phyloP scores from a whole-genome alignment of 352 stramenopile genomes.

The Peronospora destructor region DNA sequence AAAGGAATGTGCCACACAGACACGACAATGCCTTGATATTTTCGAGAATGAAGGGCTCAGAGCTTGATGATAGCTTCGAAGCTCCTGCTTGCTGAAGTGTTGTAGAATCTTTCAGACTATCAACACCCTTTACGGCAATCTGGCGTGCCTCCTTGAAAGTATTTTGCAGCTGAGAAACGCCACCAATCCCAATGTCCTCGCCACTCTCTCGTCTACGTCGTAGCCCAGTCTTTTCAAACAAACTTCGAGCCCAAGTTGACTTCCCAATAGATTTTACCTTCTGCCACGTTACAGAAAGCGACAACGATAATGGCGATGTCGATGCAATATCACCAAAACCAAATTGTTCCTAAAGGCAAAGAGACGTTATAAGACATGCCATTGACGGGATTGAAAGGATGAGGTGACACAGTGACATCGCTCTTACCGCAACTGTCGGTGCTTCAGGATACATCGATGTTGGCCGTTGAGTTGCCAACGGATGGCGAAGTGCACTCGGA shows the following conservation, averaged over 20 bases:
- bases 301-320: slow-evolving; percentile 35
- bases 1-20: slow-evolving; percentile 50
- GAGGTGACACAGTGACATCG: not conserved
- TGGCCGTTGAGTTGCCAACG: slow-evolving; percentile 34
- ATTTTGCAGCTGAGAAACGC: slow-evolving; percentile 23
- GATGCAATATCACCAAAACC: slow-evolving; percentile 70
- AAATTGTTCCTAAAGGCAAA: slow-evolving; percentile 51
- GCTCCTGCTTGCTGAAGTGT: slow-evolving; percentile 7
- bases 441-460: slow-evolving; percentile 47
- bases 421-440: slow-evolving; percentile 37
- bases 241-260: slow-evolving; percentile 42
- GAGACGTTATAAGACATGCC: not conserved
- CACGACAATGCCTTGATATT: slow-evolving; percentile 38
- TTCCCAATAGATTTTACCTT: slow-evolving; percentile 50
- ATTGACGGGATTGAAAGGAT: not conserved
- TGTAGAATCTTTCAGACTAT: slow-evolving; percentile 2
- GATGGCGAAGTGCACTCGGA: slow-evolving; percentile 25
- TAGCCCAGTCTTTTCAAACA: slow-evolving; percentile 51
- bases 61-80: slow-evolving; percentile 14
- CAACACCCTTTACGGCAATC: slow-evolving; percentile 25
- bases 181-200: slow-evolving; percentile 1
- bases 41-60: slow-evolving; percentile 38
- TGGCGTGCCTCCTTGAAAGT: slow-evolving; percentile 35
- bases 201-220: slow-evolving; percentile 22
- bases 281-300: slow-evolving; percentile 51